Conservation (phyloP, 176 grass and related monocot genomes). For the Thinopyrum elongatum region DNA sequence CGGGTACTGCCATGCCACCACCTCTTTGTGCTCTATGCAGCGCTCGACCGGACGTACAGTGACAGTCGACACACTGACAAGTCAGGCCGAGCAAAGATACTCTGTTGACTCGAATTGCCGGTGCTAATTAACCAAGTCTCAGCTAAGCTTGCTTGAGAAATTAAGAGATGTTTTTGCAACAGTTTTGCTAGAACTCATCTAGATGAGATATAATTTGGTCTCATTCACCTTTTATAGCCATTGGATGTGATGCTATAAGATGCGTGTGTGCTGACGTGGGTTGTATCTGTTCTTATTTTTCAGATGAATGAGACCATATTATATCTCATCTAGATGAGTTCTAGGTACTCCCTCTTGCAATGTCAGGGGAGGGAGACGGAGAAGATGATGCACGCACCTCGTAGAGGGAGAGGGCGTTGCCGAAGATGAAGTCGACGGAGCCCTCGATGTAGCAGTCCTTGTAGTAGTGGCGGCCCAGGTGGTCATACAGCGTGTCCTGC, state of each 20-base stretch:
- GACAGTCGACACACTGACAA: not conserved
- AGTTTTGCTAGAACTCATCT: too few relatives aligned
- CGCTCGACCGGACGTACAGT: not conserved
- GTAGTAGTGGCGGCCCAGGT: slow-evolving; percentile 89
- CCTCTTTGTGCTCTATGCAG: not conserved
- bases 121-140: not conserved
- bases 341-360: too few relatives aligned
- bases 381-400: slow-evolving; percentile 39
- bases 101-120: not conserved
- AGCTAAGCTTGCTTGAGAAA: not conserved
- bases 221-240: too few relatives aligned
- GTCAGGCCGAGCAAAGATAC: not conserved
- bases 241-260: too few relatives aligned
- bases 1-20: not conserved
- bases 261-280: too few relatives aligned
- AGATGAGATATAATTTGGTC: too few relatives aligned
- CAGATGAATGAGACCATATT: too few relatives aligned
- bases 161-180: not conserved
- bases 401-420: slow-evolving; percentile 87
- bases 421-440: slow-evolving; percentile 99
- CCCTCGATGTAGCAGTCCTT: slow-evolving; percentile 95
- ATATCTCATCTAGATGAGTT: too few relatives aligned
- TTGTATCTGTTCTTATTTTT: too few relatives aligned
- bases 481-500: slow-evolving; percentile 96
- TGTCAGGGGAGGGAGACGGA: not conserved